phyloP scores from a whole-genome alignment of 208 protist species.

The Phytomonas francai region DNA sequence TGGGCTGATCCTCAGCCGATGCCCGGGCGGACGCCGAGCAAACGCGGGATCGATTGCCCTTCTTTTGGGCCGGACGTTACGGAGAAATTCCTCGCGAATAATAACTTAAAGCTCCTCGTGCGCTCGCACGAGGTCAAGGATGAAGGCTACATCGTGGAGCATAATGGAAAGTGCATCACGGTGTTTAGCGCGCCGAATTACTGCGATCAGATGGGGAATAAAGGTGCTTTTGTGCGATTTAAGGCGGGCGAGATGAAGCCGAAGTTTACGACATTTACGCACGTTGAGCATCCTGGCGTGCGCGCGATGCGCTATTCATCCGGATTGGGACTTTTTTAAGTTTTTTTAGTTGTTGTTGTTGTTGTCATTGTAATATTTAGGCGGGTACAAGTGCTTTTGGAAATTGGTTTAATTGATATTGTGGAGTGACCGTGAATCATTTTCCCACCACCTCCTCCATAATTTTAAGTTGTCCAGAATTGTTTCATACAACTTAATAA shows the following conservation, averaged over 20 bases:
- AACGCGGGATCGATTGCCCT: slow-evolving; percentile 93
- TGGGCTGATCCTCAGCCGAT: slow-evolving; percentile 95
- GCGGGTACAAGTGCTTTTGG: neutral
- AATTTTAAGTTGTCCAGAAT: too few species aligned
- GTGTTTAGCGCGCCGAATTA: slow-evolving; percentile 99
- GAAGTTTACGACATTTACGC: slow-evolving; percentile 62
- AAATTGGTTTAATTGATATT: neutral
- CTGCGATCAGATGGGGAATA: slow-evolving; percentile 95
- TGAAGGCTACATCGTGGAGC: slow-evolving; percentile 93
- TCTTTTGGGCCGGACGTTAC: slow-evolving; percentile 98
- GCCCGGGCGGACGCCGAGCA: slow-evolving; percentile 87
- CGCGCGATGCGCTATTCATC: slow-evolving; percentile 76
- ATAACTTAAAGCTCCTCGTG: slow-evolving; percentile 92
- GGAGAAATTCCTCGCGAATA: slow-evolving; percentile 89
- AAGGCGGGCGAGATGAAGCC: slow-evolving; percentile 72
- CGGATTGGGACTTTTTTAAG: slow-evolving; percentile 44
- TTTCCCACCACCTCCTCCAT: too few species aligned
- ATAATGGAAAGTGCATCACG: slow-evolving; percentile 89
- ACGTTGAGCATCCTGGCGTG: slow-evolving; percentile 75
- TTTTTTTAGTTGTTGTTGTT: neutral
- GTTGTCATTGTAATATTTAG: too few species aligned
- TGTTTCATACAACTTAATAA: too few species aligned
- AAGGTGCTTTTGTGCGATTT: slow-evolving; percentile 85
- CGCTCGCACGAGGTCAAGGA: slow-evolving; percentile 97
- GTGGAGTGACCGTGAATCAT: too few species aligned